phyloP scores from a whole-genome alignment of 768 basidiomycete species.

The Termitomyces sp. region DNA sequence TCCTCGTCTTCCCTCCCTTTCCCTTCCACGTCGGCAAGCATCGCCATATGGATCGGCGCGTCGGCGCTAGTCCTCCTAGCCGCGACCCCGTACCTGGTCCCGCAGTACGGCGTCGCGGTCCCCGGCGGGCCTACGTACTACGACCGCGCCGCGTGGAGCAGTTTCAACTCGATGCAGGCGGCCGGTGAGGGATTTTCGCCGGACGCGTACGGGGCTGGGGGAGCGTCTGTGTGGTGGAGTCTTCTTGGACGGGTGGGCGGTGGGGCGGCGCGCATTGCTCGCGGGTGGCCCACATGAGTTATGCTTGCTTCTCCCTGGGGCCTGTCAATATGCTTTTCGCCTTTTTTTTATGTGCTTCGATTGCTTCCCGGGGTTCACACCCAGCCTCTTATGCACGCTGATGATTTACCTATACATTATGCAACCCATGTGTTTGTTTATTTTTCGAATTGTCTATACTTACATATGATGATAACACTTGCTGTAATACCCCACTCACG shows the following conservation, averaged over 20 bases:
- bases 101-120: conserved; percentile 36
- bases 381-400: background rate
- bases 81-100: conserved; percentile 55
- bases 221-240: conserved; percentile 64
- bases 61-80: conserved; percentile 58
- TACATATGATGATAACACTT: conserved; percentile 5
- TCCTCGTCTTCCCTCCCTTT: conserved; percentile 3
- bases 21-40: conserved; percentile 22
- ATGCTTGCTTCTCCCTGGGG: background rate
- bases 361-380: background rate
- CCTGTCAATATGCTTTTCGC: conserved; percentile 8
- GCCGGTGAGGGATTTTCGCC: conserved; percentile 65
- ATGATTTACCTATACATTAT: conserved; percentile 5
- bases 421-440: conserved; percentile 9
- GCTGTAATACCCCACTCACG: background rate
- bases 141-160: conserved; percentile 75
- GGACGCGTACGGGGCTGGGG: conserved; percentile 31
- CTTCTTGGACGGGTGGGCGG: conserved; percentile 68
- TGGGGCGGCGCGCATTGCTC: conserved; percentile 68
- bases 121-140: conserved; percentile 71
- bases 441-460: conserved; percentile 1
- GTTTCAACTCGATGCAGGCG: conserved; percentile 68
- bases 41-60: conserved; percentile 55
- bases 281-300: conserved; percentile 70
- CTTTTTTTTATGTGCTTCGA: background rate